Conservation (phyloP, 139 green algal genomes). For the Limnomonas spitsbergensis region DNA sequence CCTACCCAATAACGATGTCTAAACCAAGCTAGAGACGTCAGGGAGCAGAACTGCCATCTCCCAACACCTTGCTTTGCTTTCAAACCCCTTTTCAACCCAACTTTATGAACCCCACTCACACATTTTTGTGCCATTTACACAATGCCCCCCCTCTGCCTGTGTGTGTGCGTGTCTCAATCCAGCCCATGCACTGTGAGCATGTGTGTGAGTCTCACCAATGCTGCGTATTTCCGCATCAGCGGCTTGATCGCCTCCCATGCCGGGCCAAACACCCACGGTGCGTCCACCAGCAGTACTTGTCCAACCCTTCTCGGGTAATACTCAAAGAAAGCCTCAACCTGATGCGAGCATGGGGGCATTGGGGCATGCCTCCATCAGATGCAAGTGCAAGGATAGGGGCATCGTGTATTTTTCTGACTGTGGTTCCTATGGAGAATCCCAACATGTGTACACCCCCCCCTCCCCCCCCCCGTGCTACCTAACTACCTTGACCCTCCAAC, state of each 20-base stretch:
- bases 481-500: no score
- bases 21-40: no score
- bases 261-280: conserved; percentile 88
- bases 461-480: no score
- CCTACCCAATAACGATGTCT: neutral
- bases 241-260: conserved; percentile 87
- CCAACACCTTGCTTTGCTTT: no score
- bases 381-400: no score
- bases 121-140: neutral
- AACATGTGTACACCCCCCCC: no score
- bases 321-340: conserved; percentile 90
- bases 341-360: neutral
- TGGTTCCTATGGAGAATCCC: no score
- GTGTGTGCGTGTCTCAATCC: no score
- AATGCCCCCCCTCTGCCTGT: no score
- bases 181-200: neutral
- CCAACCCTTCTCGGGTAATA: conserved; percentile 87
- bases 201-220: conserved; percentile 16
- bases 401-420: no score
- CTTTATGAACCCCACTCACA: neutral
- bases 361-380: neutral
- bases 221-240: conserved; percentile 65
- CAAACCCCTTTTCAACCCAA: neutral
- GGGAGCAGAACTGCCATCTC: no score
- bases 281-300: conserved; percentile 91